These are phyloP conservation scores for Salix dunnii DNA, from an alignment of 345 rosid genomes.

Conservation along the genomic window DNA sequence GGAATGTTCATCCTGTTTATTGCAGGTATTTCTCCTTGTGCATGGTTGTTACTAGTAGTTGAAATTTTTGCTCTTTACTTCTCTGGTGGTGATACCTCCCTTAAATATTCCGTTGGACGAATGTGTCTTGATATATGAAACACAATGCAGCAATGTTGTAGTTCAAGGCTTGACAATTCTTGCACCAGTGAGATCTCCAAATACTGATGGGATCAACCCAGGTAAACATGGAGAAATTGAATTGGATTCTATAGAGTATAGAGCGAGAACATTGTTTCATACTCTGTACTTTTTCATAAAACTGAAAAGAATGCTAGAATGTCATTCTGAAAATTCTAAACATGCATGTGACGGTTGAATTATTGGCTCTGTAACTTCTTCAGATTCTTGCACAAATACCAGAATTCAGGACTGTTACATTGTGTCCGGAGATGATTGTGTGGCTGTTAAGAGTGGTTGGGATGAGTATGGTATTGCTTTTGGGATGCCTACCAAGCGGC, in stretches of 20 bases:
- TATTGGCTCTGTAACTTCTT: constrained; percentile 1
- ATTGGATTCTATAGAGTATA: background rate
- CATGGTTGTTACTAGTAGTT: background rate
- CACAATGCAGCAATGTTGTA: constrained; percentile 21
- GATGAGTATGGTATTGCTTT: constrained; percentile 28
- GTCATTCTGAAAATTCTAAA: background rate
- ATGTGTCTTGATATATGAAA: background rate
- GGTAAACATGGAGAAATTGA: constrained; percentile 11
- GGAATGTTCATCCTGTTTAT: constrained; percentile 50
- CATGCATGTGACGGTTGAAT: background rate
- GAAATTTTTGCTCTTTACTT: background rate
- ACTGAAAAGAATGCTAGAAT: background rate
- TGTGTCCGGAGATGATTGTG: constrained; percentile 33
- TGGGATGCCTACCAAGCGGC: constrained; percentile 35
- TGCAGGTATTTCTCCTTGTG: constrained; percentile 24
- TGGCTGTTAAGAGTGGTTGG: constrained; percentile 33
- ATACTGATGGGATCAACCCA: constrained; percentile 36
- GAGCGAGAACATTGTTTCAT: background rate
- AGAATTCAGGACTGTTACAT: constrained; percentile 31
- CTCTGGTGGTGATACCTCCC: background rate
- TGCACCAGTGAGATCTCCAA: constrained; percentile 29
- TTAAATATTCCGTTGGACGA: background rate
- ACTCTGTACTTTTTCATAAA: background rate
- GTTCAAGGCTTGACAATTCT: constrained; percentile 30
- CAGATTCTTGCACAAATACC: constrained; percentile 33